Evolutionary conservation across 1,284 basidiomycete species (phyloP).

Genomic region (Inonotus hispidus): DNA sequence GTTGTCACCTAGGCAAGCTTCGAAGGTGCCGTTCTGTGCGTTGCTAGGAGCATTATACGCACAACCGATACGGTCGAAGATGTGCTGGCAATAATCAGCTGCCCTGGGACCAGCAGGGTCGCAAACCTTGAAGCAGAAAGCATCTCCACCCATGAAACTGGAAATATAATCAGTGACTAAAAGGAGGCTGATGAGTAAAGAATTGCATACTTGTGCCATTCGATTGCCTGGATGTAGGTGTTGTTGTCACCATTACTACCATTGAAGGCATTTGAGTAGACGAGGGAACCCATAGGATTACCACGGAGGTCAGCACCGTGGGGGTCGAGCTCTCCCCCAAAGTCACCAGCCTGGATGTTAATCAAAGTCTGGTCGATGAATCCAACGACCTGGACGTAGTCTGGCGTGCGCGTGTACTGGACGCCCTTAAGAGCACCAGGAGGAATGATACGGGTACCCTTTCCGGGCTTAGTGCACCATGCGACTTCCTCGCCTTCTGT

Average conservation of each 20-base stretch:
- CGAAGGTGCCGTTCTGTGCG: constrained; percentile 50
- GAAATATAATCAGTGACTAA: background rate
- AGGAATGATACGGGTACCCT: constrained; percentile 62
- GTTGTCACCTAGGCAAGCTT: constrained; percentile 57
- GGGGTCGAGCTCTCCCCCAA: constrained; percentile 64
- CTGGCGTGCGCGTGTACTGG: constrained; percentile 58
- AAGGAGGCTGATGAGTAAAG: background rate
- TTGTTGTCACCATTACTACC: constrained; percentile 32
- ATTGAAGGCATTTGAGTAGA: constrained; percentile 51
- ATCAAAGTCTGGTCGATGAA: constrained; percentile 56
- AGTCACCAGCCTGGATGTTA: constrained; percentile 50
- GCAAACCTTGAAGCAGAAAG: constrained; percentile 55
- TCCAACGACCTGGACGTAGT: constrained; percentile 62
- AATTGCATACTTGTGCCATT: constrained; percentile 52
- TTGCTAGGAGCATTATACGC: constrained; percentile 63
- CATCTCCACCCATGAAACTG: constrained; percentile 59
- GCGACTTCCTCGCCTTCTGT: constrained; percentile 65
- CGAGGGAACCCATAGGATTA: constrained; percentile 48
- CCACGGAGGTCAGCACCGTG: constrained; percentile 52
- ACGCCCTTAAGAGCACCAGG: constrained; percentile 56
- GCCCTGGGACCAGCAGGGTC: constrained; percentile 51
- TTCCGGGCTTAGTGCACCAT: constrained; percentile 68
- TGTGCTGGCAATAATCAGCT: constrained; percentile 52
- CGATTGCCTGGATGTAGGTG: constrained; percentile 46
- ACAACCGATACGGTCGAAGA: constrained; percentile 66